Conservation (phyloP, 345 rosid genomes). For the Murraya koenigii region DNA sequence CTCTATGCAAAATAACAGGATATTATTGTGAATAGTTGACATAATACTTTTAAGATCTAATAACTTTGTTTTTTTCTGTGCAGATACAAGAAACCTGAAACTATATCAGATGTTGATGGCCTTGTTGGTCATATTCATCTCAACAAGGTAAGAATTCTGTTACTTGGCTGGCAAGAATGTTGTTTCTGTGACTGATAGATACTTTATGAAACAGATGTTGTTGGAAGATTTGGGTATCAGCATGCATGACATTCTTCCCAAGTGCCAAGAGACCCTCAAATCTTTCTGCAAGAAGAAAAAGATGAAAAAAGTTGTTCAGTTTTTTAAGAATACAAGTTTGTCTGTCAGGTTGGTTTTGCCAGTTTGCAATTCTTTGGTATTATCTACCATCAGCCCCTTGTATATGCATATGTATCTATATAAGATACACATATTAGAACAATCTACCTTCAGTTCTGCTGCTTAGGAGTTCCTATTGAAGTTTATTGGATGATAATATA, state of each 20-base stretch:
- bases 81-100: constrained; percentile 59
- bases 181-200: constrained; percentile 24
- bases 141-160: constrained; percentile 46
- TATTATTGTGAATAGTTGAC: constrained; percentile 4
- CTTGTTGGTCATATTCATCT: constrained; percentile 83
- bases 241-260: constrained; percentile 53
- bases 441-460: neutral
- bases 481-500: neutral
- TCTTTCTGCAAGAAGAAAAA: constrained; percentile 69
- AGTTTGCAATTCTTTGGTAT: neutral
- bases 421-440: neutral
- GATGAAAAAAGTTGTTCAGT: constrained; percentile 45
- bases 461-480: neutral
- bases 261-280: constrained; percentile 61
- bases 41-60: constrained; percentile 6
- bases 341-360: constrained; percentile 57
- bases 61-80: constrained; percentile 12
- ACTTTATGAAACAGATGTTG: constrained; percentile 42
- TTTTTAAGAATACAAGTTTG: constrained; percentile 46
- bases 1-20: neutral
- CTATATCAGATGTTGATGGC: constrained; percentile 47
- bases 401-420: neutral
- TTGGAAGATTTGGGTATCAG: constrained; percentile 51
- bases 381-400: neutral
- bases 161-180: constrained; percentile 2